Evolutionary conservation across 179 eudicot species (phyloP), one percentile per base, ranked within the genome.

Genomic region (Beta lomatogona): DNA sequence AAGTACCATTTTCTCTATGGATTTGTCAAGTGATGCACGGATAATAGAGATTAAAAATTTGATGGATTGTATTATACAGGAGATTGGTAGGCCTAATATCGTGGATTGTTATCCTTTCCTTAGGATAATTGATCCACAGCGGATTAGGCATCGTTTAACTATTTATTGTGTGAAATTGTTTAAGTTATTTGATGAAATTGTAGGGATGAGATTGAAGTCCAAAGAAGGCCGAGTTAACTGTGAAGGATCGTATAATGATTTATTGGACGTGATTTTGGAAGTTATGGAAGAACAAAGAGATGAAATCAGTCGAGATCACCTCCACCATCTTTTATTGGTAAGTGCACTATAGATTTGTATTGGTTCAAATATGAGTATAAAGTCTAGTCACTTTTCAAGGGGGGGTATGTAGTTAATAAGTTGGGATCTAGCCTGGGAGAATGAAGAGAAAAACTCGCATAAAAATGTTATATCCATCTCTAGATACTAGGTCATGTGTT

Each of bases 101-200:
- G 74, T 78, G n/a, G 84, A 67, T 60, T 67, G 61, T 58, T 82
- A 66, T 67, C 84, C 80, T 6, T 5, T 82, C 3, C 80, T 82
- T 57, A 82, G 58, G 48, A 12, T 44, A 53, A 6, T 77, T 21
- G 84, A 82, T 77, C 84, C 80, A 28, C 76, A 66, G 57, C 75
- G 80, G 21, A 69, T 82, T 54, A 71, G 80, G 9, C 66, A 31
- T 21, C 76, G 46, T 11, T 45, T 31, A 57, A 54, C 67, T 12
- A 5, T 4, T 58, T 60, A 53, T 21, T 71, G 63, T 54, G 65
- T 3, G 4, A 78, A 63, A 11, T 68, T 68, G 45, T 63, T 70
- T 7, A 73, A 48, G 13, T 18, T 78, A 9, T 78, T 77, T 73
- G 77, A 82, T 59, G 78, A 28, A 71, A 77, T 78, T 41, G 22